Conservation (phyloP, 2,329 filamentous ascomycete genomes). For the Fulvia fulva region DNA sequence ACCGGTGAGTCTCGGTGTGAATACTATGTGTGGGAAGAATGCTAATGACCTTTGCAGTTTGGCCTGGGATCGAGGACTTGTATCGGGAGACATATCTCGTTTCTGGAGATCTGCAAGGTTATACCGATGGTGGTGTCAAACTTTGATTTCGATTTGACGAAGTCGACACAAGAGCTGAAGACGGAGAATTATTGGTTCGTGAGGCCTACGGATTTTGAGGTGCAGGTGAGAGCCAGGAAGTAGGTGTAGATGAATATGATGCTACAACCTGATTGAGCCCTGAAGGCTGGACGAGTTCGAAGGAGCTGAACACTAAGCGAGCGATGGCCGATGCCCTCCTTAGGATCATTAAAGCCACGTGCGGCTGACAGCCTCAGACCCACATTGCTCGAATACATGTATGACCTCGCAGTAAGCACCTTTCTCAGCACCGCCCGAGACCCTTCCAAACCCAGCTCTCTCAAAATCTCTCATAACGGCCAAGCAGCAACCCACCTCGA, state of each 20-base stretch:
- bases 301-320: background rate
- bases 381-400: background rate
- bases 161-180: conserved; percentile 1
- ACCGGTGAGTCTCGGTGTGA: background rate
- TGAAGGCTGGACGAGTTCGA: too few relatives aligned
- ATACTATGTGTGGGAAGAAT: too few relatives aligned
- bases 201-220: conserved; percentile 17
- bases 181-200: conserved; percentile 18
- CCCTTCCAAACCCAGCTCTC: too few relatives aligned
- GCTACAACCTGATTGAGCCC: too few relatives aligned
- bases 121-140: conserved; percentile 29
- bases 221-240: conserved; percentile 7
- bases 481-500: too few relatives aligned
- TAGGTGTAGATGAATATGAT: background rate
- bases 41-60: conserved; percentile 21
- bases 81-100: conserved; percentile 32
- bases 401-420: too few relatives aligned
- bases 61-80: conserved; percentile 36
- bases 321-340: background rate
- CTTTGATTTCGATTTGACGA: conserved; percentile 18
- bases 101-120: conserved; percentile 32
- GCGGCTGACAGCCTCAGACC: background rate
- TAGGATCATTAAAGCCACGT: background rate
- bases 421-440: too few relatives aligned
- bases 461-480: too few relatives aligned